A percentile compares a stretch with the other conserved stretches of the same genome.
phyloP scores from a whole-genome alignment of 176 grass and related monocot species.

The Cymbopogon citratus region DNA sequence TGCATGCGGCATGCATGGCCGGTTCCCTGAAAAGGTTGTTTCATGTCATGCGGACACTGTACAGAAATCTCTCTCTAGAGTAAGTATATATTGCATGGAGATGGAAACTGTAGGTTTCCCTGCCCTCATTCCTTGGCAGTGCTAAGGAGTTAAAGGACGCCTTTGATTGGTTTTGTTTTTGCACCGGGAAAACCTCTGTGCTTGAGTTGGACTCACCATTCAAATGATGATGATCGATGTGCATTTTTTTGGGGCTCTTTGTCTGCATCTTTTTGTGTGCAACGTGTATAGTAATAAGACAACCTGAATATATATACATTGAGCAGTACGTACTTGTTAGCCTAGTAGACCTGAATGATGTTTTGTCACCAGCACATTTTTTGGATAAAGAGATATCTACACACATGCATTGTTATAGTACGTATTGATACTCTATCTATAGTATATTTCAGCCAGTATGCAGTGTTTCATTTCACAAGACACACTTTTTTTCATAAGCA shows the following conservation, averaged over 20 bases:
- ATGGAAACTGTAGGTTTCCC: constrained; percentile 34
- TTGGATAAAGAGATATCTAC: not conserved
- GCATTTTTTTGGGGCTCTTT: not conserved
- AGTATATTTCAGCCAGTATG: not conserved
- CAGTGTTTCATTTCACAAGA: not conserved
- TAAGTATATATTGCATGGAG: not conserved
- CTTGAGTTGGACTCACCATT: not conserved
- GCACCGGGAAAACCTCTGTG: not conserved
- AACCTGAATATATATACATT: not conserved
- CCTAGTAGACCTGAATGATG: not conserved
- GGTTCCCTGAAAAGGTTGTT: constrained; percentile 15
- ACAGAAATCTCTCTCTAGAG: not conserved
- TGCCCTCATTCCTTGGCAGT: constrained; percentile 22
- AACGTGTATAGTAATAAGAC: not conserved
- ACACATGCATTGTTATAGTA: not conserved
- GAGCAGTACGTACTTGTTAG: not conserved
- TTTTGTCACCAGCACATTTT: not conserved
- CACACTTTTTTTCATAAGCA: not conserved
- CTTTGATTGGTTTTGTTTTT: not conserved
- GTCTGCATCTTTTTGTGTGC: constrained; percentile 31
- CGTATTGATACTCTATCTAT: not conserved
- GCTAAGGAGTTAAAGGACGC: constrained; percentile 30
- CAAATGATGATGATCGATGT: not conserved
- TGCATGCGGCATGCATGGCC: not conserved
- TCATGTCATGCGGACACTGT: constrained; percentile 24